Percentiles rank a stretch among this genome's conserved stretches.
These are phyloP conservation scores for Hylodesmum podocarpum DNA, from an alignment of 306 rosid genomes.

Conservation along the genomic window DNA sequence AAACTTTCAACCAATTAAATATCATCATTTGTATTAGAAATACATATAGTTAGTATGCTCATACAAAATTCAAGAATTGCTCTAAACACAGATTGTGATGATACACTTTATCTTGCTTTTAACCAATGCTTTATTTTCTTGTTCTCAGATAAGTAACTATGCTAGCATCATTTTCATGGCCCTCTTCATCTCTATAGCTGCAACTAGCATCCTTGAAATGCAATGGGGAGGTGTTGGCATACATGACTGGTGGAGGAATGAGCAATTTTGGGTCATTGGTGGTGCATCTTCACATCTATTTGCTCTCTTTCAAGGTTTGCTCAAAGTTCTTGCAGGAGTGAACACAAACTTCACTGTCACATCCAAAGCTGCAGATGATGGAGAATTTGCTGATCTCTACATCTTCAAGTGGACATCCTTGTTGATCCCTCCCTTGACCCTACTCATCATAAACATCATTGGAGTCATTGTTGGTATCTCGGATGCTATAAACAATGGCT, in stretches of 20 bases:
- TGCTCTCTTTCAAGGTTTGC: slow-evolving; percentile 90
- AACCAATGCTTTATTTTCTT: slow-evolving; percentile 17
- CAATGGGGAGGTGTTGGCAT: slow-evolving; percentile 96
- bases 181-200: slow-evolving; percentile 86
- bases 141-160: slow-evolving; percentile 81
- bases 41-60: background rate
- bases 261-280: slow-evolving; percentile 96
- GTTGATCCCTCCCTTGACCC: slow-evolving; percentile 77
- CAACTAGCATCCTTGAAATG: slow-evolving; percentile 86
- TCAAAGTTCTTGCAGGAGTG: slow-evolving; percentile 89
- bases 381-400: slow-evolving; percentile 85
- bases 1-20: no score
- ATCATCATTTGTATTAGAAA: background rate
- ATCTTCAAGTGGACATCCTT: slow-evolving; percentile 92
- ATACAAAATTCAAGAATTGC: background rate
- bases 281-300: slow-evolving; percentile 87
- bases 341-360: slow-evolving; percentile 91
- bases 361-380: slow-evolving; percentile 88
- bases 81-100: background rate
- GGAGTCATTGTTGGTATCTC: slow-evolving; percentile 83
- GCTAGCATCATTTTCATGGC: slow-evolving; percentile 83
- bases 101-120: background rate
- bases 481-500: slow-evolving; percentile 91
- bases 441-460: slow-evolving; percentile 75
- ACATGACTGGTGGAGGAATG: slow-evolving; percentile 97